phyloP scores from a whole-genome alignment of 75 land plant species.

The Larix kaempferi region DNA sequence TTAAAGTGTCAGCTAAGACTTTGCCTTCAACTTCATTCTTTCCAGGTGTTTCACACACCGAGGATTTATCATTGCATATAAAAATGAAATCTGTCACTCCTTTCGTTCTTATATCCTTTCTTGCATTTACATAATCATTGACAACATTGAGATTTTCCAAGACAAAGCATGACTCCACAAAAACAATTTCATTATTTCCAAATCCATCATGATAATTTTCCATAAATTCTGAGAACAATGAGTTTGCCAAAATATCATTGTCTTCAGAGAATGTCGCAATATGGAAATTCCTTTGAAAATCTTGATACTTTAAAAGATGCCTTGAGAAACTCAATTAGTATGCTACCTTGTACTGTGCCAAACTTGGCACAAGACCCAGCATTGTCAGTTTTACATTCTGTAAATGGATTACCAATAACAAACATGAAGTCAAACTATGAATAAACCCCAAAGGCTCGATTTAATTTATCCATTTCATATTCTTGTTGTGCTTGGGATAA shows the following conservation, averaged over 20 bases:
- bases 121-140: conserved; percentile 45
- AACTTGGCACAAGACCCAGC: too few species aligned
- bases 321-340: conserved; percentile 16
- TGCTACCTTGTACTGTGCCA: too few species aligned
- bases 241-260: conserved; percentile 43
- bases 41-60: conserved; percentile 17
- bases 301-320: conserved; percentile 45
- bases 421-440: too few species aligned
- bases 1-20: conserved; percentile 32
- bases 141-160: conserved; percentile 43
- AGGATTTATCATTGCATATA: conserved; percentile 36
- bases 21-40: conserved; percentile 30
- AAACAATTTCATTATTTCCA: conserved; percentile 34
- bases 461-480: too few species aligned
- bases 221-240: conserved; percentile 41
- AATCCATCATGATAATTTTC: conserved; percentile 33
- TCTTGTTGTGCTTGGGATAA: too few species aligned
- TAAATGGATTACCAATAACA: too few species aligned
- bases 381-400: too few species aligned
- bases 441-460: too few species aligned
- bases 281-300: conserved; percentile 73
- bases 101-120: conserved; percentile 17
- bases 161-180: conserved; percentile 44
- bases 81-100: conserved; percentile 48
- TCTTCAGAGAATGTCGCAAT: conserved; percentile 42